Conservation (phyloP, 352 stramenopile genomes). For the Globisporangium middletonii region DNA sequence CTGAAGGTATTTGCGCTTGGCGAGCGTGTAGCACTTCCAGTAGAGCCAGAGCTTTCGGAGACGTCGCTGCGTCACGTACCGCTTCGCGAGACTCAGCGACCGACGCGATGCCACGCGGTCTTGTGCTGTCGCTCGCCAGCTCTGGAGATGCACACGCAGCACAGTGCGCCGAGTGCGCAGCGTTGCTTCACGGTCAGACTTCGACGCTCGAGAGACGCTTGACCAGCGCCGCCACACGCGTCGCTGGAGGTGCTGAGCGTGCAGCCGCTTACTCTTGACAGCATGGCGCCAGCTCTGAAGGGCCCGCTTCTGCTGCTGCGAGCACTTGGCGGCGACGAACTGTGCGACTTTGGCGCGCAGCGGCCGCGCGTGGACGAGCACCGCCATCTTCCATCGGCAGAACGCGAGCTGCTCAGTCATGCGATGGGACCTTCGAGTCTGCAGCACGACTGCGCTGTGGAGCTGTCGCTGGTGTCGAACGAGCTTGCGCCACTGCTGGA, state of each 20-base stretch:
- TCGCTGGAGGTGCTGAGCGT: constrained; percentile 14
- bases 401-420: constrained; percentile 21
- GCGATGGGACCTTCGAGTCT: constrained; percentile 16
- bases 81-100: constrained; percentile 43
- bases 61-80: constrained; percentile 53
- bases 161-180: constrained; percentile 16
- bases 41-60: constrained; percentile 69
- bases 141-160: constrained; percentile 26
- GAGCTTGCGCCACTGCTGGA: constrained; percentile 6
- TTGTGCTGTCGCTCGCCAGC: constrained; percentile 33
- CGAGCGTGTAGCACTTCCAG: constrained; percentile 76
- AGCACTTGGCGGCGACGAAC: constrained; percentile 10
- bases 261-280: constrained; percentile 16
- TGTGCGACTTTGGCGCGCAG: constrained; percentile 9
- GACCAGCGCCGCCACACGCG: constrained; percentile 37
- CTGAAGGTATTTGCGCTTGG: constrained; percentile 58
- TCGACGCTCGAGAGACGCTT: constrained; percentile 11
- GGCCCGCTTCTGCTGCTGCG: constrained; percentile 1
- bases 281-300: constrained; percentile 30
- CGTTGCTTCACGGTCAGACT: constrained; percentile 15
- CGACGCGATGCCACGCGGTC: constrained; percentile 31
- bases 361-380: constrained; percentile 31
- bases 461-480: constrained; percentile 6
- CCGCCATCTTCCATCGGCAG: constrained; percentile 48
- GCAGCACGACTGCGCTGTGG: constrained; percentile 13